Conservation (phyloP, 2,329 filamentous ascomycete genomes). For the Monosporascus sp. region DNA sequence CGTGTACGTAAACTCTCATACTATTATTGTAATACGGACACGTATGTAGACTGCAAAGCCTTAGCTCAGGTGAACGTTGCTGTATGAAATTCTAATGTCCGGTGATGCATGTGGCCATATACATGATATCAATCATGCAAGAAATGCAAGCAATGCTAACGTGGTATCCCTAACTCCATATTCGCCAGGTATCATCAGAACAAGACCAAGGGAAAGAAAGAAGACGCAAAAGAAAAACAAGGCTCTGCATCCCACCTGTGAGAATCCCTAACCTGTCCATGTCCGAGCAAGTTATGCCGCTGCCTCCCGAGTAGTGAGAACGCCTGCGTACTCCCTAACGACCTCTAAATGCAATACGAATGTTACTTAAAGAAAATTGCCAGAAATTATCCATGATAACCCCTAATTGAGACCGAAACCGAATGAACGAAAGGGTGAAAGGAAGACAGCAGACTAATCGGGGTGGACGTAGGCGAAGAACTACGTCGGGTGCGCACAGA, state of each 20-base stretch:
- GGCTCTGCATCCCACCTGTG: neutral
- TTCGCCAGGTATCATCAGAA: slow-evolving; percentile 13
- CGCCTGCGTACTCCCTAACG: slow-evolving; percentile 7
- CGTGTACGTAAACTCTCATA: no score
- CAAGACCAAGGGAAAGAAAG: slow-evolving; percentile 13
- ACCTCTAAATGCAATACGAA: slow-evolving; percentile 12
- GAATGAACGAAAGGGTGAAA: neutral
- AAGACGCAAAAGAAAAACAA: slow-evolving; percentile 9
- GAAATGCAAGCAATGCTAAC: slow-evolving; percentile 12
- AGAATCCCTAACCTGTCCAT: slow-evolving; percentile 2
- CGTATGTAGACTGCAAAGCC: no score
- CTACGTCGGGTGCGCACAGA: no score
- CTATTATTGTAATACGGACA: no score
- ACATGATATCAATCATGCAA: slow-evolving; percentile 26
- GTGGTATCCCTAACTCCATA: slow-evolving; percentile 11
- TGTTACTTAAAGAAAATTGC: slow-evolving; percentile 1
- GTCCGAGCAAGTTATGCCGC: neutral
- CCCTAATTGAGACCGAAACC: neutral
- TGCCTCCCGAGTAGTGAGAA: slow-evolving; percentile 2
- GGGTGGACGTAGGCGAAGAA: neutral
- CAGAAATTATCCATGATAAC: neutral
- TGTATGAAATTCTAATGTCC: neutral
- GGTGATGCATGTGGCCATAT: slow-evolving; percentile 8
- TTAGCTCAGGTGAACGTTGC: no score
- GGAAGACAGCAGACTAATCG: neutral